These are phyloP conservation scores for Pelargonium australe DNA, from an alignment of 441 rosid species.

Conservation along the genomic window DNA sequence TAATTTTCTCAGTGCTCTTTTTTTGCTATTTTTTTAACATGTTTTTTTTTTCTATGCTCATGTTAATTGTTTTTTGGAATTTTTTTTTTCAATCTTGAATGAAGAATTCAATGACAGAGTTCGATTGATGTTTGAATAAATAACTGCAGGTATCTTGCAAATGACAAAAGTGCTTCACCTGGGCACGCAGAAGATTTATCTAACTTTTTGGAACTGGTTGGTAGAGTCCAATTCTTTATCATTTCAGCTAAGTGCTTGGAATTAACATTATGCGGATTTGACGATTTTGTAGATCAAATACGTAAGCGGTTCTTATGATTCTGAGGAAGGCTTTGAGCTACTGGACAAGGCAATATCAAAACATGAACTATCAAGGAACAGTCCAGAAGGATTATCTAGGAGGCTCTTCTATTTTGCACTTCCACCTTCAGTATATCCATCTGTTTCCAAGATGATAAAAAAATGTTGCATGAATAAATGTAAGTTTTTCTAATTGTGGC, in stretches of 20 bases:
- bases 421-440: conserved; percentile 94
- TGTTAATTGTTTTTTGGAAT: background rate
- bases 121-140: conserved; percentile 10
- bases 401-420: conserved; percentile 95
- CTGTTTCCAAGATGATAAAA: conserved; percentile 86
- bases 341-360: conserved; percentile 69
- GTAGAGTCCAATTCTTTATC: conserved; percentile 21
- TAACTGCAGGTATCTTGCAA: conserved; percentile 57
- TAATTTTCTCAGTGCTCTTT: background rate
- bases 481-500: conserved; percentile 29
- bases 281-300: conserved; percentile 63
- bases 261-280: conserved; percentile 15
- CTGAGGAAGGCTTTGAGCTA: conserved; percentile 66
- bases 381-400: conserved; percentile 65
- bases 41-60: background rate
- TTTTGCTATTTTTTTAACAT: background rate
- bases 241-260: conserved; percentile 1
- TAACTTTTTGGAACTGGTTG: conserved; percentile 77
- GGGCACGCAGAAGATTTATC: conserved; percentile 40
- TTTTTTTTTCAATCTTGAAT: background rate
- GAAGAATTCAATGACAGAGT: conserved; percentile 7
- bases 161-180: conserved; percentile 43
- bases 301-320: conserved; percentile 87
- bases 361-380: conserved; percentile 64
- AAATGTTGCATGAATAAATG: conserved; percentile 80